Base-by-base conservation (phyloP, 1,284 basidiomycete genomes). In the Microbotryum saponariae region DNA sequence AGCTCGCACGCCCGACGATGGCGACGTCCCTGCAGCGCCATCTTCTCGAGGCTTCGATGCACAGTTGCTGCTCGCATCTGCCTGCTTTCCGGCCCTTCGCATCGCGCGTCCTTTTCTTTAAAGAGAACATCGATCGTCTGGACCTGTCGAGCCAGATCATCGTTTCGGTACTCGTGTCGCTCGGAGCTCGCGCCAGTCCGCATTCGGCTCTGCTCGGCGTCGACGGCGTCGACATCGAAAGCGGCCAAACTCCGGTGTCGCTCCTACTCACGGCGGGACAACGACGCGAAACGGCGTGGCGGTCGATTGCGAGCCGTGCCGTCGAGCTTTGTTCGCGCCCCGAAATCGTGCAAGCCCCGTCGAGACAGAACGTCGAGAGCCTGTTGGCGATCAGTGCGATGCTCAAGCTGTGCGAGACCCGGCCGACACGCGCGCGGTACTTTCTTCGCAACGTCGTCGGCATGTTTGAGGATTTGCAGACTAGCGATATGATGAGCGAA, bases 41-140 rank as follows among this genome's bases (percentile, higher is more conserved):
- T 44, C 62, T 68, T 8, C 50, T 68, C 6, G 67, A 68, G 3
- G 67, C 67, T 6, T 68, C 67, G 29, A 63, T 62, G 60, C 60
- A 64, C 47, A 65, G 63, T 4, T 69, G 67, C 60, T 69, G 67
- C 57, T 67, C 62, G 48, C 65, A 69, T 52, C 65, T 69, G 1
- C 67, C 65, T 25, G 67, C 65, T 0, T 67, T 69, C 31, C 58
- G 63, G 21, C 21, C 54, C 50, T 66, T 66, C 42, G 45, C 51
- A 20, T 53, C 59, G 25, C 52, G 16, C 37, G 31, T 47, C 31
- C 23, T 14, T 7, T 59, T 42, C 47, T 61, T 58, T 58, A 64
- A 66, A 21, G 45, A 51, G n/a, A 61, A 66, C 45, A n/a, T 66
- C 9, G 55, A 60, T 29, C n/a, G 33, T 3, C 56, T 68, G 42